A percentile compares a stretch with the other conserved stretches of the same genome.
These are phyloP conservation scores for Macadamia integrifolia DNA, from an alignment of 164 flowering plant species.

Conservation along the genomic window DNA sequence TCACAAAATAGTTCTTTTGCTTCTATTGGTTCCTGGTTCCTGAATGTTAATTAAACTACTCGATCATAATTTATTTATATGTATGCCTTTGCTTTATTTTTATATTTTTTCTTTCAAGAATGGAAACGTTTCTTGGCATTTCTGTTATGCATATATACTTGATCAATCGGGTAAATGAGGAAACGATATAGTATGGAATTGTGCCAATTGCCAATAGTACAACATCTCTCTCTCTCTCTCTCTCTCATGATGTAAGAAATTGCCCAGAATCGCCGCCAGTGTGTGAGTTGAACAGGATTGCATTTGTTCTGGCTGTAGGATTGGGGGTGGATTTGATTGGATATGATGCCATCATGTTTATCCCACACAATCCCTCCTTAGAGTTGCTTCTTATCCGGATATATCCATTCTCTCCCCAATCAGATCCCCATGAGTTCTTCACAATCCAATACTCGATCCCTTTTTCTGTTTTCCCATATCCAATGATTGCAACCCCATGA, in stretches of 20 bases:
- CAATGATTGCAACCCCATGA: slow-evolving; percentile 30
- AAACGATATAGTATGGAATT: not conserved
- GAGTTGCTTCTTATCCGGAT: slow-evolving; percentile 15
- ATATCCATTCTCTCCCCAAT: slow-evolving; percentile 30
- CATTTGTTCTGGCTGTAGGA: slow-evolving; percentile 4
- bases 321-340: slow-evolving; percentile 19
- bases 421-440: slow-evolving; percentile 36
- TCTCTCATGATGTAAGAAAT: slow-evolving; percentile 3
- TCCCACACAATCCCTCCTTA: slow-evolving; percentile 29
- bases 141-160: not conserved
- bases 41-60: not conserved
- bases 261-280: slow-evolving; percentile 17
- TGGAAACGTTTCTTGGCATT: not conserved
- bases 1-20: not conserved
- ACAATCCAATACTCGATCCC: slow-evolving; percentile 28
- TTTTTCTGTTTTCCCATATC: slow-evolving; percentile 24
- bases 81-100: not conserved
- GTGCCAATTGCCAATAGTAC: too few species aligned
- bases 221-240: not conserved
- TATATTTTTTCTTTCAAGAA: not conserved
- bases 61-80: not conserved
- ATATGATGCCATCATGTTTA: slow-evolving; percentile 29
- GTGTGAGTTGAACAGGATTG: slow-evolving; percentile 10
- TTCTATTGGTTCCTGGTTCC: not conserved
- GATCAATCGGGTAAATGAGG: too few species aligned